A percentile compares a stretch with the other conserved stretches of the same genome.
Evolutionary conservation across 1,284 basidiomycete species (phyloP).

Genomic region (Trichosporon faecale): DNA sequence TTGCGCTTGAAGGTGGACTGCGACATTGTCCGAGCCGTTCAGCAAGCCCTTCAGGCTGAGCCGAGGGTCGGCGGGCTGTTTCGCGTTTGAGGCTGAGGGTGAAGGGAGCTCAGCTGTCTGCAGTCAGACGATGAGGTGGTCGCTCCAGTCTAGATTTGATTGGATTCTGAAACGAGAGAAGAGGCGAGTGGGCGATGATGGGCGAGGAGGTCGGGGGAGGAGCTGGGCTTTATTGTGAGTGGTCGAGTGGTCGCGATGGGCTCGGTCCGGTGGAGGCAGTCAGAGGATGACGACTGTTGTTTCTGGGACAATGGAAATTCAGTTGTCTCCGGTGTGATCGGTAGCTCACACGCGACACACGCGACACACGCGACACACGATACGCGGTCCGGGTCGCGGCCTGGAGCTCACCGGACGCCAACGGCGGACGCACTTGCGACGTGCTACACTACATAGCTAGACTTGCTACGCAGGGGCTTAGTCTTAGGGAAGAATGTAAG

Average conservation of each 20-base stretch:
- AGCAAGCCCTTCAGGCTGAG: no score
- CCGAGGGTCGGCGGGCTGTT: background rate
- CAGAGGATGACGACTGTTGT: background rate
- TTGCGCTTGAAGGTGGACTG: constrained; percentile 51
- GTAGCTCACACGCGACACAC: background rate
- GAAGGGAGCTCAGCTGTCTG: no score
- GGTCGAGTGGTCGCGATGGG: background rate
- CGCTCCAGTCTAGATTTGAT: background rate
- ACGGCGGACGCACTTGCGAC: background rate
- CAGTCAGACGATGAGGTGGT: no score
- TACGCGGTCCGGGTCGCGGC: background rate
- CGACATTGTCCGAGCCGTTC: constrained; percentile 15
- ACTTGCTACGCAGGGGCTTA: background rate
- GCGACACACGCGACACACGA: no score
- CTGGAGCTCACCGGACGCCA: background rate
- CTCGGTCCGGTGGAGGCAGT: constrained; percentile 1
- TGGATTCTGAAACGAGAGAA: background rate
- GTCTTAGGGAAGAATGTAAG: background rate
- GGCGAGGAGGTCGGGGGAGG: no score
- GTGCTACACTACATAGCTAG: no score
- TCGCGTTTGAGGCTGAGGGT: background rate
- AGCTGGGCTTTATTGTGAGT: no score
- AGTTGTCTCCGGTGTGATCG: background rate
- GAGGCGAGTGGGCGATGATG: no score
- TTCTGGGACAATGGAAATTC: background rate